Base-by-base conservation (phyloP, 2,329 filamentous ascomycete genomes). In the Rugonectria rugulosa region DNA sequence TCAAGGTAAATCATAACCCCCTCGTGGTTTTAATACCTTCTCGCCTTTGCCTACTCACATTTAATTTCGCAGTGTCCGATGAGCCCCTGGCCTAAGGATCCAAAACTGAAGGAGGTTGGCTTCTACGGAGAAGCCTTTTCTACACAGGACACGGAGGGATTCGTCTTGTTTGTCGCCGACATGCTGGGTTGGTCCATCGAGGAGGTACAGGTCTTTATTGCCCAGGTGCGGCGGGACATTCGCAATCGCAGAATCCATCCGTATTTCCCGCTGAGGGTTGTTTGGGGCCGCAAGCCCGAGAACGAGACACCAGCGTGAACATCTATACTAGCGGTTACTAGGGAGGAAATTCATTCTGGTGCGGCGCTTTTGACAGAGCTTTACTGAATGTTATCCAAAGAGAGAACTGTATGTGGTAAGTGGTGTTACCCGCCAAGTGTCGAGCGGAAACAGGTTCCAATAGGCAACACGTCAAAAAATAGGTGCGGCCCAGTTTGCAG, bases 151-250 rank as follows among this genome's bases (percentile, higher is more conserved):
- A 52, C 53, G 2, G 53, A 56, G n/a, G 56, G 56, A 3, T 36
- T 59, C 7, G 9, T 59, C 2, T 27, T 15, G 10, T 49, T 59
- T 23, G 48, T 45, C 17, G 40, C 42, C 4, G 38, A 42, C 12
- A 11, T 70, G 17, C 55, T 68, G 5, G 71, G 71, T 7, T 75
- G 73, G 74, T 60, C 62, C 4, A 56, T 53, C 11, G 63, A 70
- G 26, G 66, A 75, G 41, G 64, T 73, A 1, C 53, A 68, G 6
- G 63, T 69, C 8, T 75, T 71, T 31, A 65, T 73, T 21, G 70
- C 66, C 3, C 64, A 69, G 12, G 62, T 74, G 7, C 67, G 69
- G 14, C 65, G 68, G 11, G 69, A 70, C 40, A 51, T 71, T 10
- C 57, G 65, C 2, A 53, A 61, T 12, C 59, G 52, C 7, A 66